These are phyloP conservation scores for Pseudoturritis turrita DNA, from an alignment of 345 rosid species.

Conservation along the genomic window DNA sequence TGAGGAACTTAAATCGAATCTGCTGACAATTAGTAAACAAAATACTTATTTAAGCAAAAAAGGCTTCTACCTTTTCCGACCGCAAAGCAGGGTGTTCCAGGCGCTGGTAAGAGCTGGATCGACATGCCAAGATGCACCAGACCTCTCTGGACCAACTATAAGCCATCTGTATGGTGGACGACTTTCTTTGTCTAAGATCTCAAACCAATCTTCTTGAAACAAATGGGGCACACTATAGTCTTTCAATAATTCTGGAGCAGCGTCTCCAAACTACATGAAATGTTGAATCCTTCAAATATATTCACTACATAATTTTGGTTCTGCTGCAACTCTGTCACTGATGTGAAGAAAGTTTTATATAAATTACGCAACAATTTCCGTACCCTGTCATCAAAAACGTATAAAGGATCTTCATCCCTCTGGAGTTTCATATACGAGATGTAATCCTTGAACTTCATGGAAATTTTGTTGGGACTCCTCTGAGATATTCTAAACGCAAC, in stretches of 20 bases:
- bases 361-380: background rate
- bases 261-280: conserved; percentile 76
- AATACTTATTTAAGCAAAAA: background rate
- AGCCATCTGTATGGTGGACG: conserved; percentile 94
- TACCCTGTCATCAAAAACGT: conserved; percentile 92
- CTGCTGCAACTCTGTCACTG: background rate
- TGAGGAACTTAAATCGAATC: no score
- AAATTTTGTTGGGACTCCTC: conserved; percentile 54
- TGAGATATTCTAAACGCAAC: conserved; percentile 77
- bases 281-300: conserved; percentile 1
- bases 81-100: conserved; percentile 93
- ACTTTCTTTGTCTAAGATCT: conserved; percentile 60
- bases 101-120: conserved; percentile 99
- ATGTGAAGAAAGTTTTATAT: background rate
- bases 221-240: conserved; percentile 78
- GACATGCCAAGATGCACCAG: conserved; percentile 99
- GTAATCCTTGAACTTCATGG: conserved; percentile 82
- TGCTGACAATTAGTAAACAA: background rate
- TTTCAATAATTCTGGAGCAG: conserved; percentile 67
- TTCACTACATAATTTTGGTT: background rate
- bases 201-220: conserved; percentile 89
- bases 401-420: conserved; percentile 94
- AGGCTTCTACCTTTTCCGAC: conserved; percentile 72
- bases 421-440: conserved; percentile 67
- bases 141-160: conserved; percentile 94